These are phyloP conservation scores for Cystobasidium ongulense DNA, from an alignment of 768 basidiomycete species.

Conservation along the genomic window DNA sequence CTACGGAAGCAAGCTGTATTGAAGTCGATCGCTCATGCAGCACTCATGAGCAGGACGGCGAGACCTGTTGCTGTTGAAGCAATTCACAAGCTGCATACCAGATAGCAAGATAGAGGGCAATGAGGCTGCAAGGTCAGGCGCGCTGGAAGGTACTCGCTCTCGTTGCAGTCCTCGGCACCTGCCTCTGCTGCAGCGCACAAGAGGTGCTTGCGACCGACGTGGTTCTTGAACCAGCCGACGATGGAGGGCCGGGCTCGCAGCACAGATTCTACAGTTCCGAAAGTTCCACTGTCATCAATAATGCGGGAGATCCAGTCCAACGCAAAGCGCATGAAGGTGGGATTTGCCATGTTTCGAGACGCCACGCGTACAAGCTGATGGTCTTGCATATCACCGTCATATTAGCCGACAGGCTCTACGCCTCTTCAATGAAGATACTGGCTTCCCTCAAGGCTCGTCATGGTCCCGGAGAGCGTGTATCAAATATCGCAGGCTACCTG, in stretches of 20 bases:
- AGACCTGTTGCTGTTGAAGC: too few relatives aligned
- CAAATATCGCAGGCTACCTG: neutral
- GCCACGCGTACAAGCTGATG: neutral
- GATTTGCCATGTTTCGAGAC: neutral
- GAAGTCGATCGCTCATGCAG: neutral
- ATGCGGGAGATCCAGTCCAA: neutral
- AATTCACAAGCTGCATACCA: too few relatives aligned
- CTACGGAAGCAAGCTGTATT: neutral
- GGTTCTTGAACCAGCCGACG: neutral
- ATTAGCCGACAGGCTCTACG: constrained; percentile 10
- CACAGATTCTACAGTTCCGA: neutral
- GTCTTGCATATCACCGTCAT: neutral
- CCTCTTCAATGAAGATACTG: constrained; percentile 23
- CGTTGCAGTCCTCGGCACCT: neutral
- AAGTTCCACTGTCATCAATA: neutral
- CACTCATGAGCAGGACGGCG: too few relatives aligned
- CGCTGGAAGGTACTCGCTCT: neutral
- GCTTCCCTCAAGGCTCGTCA: neutral
- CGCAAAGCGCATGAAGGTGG: neutral
- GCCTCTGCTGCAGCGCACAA: neutral
- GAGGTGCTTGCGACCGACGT: neutral
- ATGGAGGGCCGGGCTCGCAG: neutral
- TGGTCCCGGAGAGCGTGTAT: neutral
- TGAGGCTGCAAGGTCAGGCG: neutral
- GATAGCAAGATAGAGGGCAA: neutral